Evolutionary conservation across 192 early-diverging fungal species (phyloP), one percentile per base, ranked within the genome.

Genomic region (Umbelopsis vinacea): DNA sequence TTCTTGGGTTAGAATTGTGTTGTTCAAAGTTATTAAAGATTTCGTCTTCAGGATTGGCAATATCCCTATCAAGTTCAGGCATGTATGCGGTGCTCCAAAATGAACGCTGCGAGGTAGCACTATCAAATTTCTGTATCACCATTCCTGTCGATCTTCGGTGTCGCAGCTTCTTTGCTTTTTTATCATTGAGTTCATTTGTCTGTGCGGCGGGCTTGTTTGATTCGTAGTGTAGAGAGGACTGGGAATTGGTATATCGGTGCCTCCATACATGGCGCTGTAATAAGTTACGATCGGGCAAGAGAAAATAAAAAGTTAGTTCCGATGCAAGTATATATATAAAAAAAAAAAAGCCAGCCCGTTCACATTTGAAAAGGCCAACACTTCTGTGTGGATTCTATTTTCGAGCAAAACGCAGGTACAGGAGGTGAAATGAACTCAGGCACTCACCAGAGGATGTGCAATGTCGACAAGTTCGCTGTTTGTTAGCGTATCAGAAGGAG

Each of bases 91-190:
- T 37, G 33, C 26, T 12, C 57, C 26, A 63, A 63, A 63, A 63
- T 14, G 57, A 15, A 14, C 57, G 57, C 19, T 63, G 17, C 23
- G 57, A 37, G 8, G 57, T 63, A 17, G 57, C 37, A 63, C 57
- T 63, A 63, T 63, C 57, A 63, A 63, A 63, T n/a, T 37, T 63
- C 26, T 63, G 57, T 63, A 63, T 63, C 57, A 63, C 57, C 57
- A 37, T 63, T 3, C 57, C 57, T 35, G 57, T 63, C 57, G 57
- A 63, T 63, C 57, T 63, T 63, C 57, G 57, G 33, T 63, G 57
- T 63, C 33, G 26, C 57, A 63, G 57, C 57, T 63, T 10, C 17
- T 37, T 35, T 19, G 19, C 15, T 37, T 29, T 7, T 38, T 37
- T 63, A 38, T 63, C 57, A 6, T 63, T 17, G 33, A 63, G 26